Conservation (phyloP, 345 rosid genomes). For the Triadica sebifera region DNA sequence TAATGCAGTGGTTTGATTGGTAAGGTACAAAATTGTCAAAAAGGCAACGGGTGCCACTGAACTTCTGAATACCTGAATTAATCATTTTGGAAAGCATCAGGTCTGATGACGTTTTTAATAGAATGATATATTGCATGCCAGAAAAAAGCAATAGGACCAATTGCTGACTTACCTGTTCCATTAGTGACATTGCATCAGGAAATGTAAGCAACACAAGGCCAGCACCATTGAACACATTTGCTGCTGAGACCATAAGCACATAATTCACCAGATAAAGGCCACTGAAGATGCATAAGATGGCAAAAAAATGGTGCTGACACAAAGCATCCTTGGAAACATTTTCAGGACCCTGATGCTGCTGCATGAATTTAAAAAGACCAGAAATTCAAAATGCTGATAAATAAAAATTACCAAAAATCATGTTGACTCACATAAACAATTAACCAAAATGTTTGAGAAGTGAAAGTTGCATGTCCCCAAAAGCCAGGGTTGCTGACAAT, state of each 20-base stretch:
- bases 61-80: constrained; percentile 63
- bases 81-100: constrained; percentile 8
- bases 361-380: constrained; percentile 27
- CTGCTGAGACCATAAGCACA: constrained; percentile 78
- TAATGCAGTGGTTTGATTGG: constrained; percentile 72
- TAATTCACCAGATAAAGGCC: constrained; percentile 69
- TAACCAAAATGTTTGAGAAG: not conserved
- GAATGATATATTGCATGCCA: not conserved
- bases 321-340: constrained; percentile 54
- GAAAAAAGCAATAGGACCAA: constrained; percentile 11
- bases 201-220: constrained; percentile 80
- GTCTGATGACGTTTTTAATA: constrained; percentile 14
- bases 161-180: constrained; percentile 71
- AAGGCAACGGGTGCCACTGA: constrained; percentile 56
- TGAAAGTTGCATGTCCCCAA: not conserved
- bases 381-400: constrained; percentile 17
- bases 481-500: not conserved
- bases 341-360: constrained; percentile 51
- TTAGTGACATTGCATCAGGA: constrained; percentile 80
- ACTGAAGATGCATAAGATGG: constrained; percentile 67
- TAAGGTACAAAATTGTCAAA: constrained; percentile 56
- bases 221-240: constrained; percentile 67
- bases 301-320: constrained; percentile 68
- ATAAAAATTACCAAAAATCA: not conserved
- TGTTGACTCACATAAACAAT: not conserved